Evolutionary conservation across 768 basidiomycete genomes (phyloP).

Genomic region (Lyophyllum shimeji): DNA sequence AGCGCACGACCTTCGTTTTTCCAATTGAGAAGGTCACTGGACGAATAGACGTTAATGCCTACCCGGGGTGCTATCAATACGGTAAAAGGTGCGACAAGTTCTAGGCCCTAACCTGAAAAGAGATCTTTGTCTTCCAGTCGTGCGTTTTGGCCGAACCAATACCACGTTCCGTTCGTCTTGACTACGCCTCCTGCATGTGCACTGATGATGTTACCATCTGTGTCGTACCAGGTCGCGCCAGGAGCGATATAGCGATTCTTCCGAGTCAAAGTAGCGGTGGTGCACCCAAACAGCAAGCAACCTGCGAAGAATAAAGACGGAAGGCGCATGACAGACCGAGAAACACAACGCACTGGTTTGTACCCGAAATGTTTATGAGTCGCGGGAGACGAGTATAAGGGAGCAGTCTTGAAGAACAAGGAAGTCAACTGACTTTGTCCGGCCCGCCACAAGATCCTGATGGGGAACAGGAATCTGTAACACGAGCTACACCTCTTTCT

Average conservation of each 20-base stretch:
- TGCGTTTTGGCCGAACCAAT: constrained; percentile 30
- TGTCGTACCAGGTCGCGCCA: constrained; percentile 28
- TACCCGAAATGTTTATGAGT: not conserved
- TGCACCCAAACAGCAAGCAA: not conserved
- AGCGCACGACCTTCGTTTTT: constrained; percentile 25
- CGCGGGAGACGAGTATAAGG: not conserved
- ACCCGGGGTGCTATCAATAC: not conserved
- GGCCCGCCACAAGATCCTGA: not conserved
- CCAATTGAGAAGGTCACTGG: constrained; percentile 27
- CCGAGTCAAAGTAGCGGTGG: not conserved
- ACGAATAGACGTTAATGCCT: constrained; percentile 26
- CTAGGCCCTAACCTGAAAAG: constrained; percentile 18
- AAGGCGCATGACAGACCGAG: not conserved
- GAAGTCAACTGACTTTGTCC: constrained; percentile 1
- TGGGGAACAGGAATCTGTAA: not conserved
- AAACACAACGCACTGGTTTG: not conserved
- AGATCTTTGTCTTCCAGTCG: constrained; percentile 20
- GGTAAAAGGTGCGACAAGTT: not conserved
- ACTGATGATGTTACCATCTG: constrained; percentile 23
- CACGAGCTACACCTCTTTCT: not conserved
- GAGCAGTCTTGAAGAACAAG: not conserved
- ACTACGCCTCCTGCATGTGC: constrained; percentile 27
- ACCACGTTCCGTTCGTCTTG: constrained; percentile 23
- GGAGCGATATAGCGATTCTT: constrained; percentile 27
- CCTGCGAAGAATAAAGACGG: not conserved